Conservation (phyloP, 352 stramenopile genomes). For the Globisporangium heterothallicum region DNA sequence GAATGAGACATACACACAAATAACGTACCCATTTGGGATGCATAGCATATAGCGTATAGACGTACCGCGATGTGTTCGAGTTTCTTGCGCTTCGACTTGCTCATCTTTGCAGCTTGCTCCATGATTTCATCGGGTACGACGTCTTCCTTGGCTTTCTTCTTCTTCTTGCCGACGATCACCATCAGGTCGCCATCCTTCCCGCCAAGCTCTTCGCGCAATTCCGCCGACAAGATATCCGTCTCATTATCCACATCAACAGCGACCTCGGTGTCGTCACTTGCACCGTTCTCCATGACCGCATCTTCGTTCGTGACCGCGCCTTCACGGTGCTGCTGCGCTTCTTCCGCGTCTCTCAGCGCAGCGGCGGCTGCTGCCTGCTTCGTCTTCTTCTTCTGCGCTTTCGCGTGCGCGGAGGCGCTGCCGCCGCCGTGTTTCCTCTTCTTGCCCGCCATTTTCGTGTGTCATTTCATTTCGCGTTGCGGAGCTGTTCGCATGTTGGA, state of each 20-base stretch:
- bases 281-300: slow-evolving; percentile 12
- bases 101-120: slow-evolving; percentile 60
- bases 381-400: slow-evolving; percentile 50
- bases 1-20: neutral
- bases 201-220: slow-evolving; percentile 63
- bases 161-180: slow-evolving; percentile 50
- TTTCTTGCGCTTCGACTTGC: slow-evolving; percentile 81
- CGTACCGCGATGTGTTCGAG: slow-evolving; percentile 56
- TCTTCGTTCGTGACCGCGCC: neutral
- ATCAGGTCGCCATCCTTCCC: slow-evolving; percentile 51
- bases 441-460: slow-evolving; percentile 38
- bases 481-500: neutral
- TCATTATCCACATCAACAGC: slow-evolving; percentile 4
- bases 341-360: slow-evolving; percentile 11
- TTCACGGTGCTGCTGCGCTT: slow-evolving; percentile 4
- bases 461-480: neutral
- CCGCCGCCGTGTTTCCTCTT: slow-evolving; percentile 51
- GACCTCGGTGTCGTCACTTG: slow-evolving; percentile 2
- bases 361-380: slow-evolving; percentile 13
- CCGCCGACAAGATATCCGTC: slow-evolving; percentile 48
- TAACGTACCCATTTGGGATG: no score
- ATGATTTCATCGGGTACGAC: slow-evolving; percentile 53
- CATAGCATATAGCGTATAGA: no score
- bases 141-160: slow-evolving; percentile 46
- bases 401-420: slow-evolving; percentile 24